phyloP scores from a whole-genome alignment of 768 basidiomycete genomes.

The Psilocybe cubensis region DNA sequence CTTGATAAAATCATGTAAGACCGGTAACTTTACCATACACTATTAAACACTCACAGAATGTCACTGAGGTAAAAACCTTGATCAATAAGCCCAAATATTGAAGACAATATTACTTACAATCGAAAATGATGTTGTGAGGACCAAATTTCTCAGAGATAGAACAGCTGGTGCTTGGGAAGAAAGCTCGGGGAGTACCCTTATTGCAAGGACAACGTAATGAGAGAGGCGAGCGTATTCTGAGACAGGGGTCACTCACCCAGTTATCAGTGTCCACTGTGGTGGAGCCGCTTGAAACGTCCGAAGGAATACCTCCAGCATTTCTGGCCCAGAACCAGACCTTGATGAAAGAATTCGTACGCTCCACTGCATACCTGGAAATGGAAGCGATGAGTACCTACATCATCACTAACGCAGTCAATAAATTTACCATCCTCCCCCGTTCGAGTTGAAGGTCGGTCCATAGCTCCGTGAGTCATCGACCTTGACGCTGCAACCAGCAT shows the following conservation, averaged over 20 bases:
- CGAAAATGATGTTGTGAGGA: constrained; percentile 67
- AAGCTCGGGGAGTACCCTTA: constrained; percentile 62
- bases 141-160: constrained; percentile 57
- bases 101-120: constrained; percentile 36
- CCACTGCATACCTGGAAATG: constrained; percentile 59
- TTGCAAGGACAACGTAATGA: not conserved
- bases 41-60: constrained; percentile 56
- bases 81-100: not conserved
- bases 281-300: constrained; percentile 46
- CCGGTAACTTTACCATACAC: not conserved
- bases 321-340: constrained; percentile 78
- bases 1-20: constrained; percentile 20
- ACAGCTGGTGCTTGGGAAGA: constrained; percentile 64
- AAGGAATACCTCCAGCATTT: constrained; percentile 44
- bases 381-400: not conserved
- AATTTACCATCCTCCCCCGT: constrained; percentile 63
- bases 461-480: constrained; percentile 47
- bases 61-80: constrained; percentile 35
- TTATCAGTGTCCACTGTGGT: constrained; percentile 46
- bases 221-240: not conserved
- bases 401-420: not conserved
- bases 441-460: constrained; percentile 59
- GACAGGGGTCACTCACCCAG: constrained; percentile 45
- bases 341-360: constrained; percentile 58
- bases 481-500: constrained; percentile 61